Base-by-base conservation (phyloP, 257 asterid genomes). In the Forsythia viridissima region DNA sequence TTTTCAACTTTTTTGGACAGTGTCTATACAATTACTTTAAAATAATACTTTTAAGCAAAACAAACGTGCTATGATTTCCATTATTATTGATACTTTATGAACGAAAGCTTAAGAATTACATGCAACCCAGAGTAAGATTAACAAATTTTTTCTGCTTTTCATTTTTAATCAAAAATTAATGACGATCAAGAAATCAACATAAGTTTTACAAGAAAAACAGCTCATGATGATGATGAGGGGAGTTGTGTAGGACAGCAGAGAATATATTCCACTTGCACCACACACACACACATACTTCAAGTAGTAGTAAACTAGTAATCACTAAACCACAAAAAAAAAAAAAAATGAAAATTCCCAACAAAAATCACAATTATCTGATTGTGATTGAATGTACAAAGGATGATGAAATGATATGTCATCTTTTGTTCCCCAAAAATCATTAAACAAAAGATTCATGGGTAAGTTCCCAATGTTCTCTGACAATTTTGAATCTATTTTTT, bases 221-320 rank as follows among this genome's bases (percentile, higher is more conserved):
- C 65, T 67, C 16, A 51, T 59, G 0, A 12, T 52, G 81, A 79
- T 71, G 69, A 52, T 21, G 83, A 66, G 9, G 69, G 81, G 70
- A 63, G 73, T 21, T 21, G 6, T 8, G 72, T 72, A 57, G 79
- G 82, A 43, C 79, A 73, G 66, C 16, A 12, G 42, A 46, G 20
- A 74, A 72, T 61, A 79, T 74, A 72, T 79, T 30, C 82, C 41
- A 76, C 72, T 70, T 66, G 82, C 77, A 71, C 70, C 74, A 77
- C 8, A 77, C 46, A 13, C 46, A 13, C 12, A 30, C 8, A 24
- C 8, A 10, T 18, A 10, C n/a, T 21, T 63, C 16, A 0, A 30
- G 40, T 63, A 5, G 15, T 20, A 20, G 67, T 42, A 21, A 39
- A 12, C 51, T 15, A 30, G 13, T 42, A 21, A 39, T 21, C 51